Evolutionary conservation across 805 yeast species (phyloP).

Genomic region (Starmera caribaea): DNA sequence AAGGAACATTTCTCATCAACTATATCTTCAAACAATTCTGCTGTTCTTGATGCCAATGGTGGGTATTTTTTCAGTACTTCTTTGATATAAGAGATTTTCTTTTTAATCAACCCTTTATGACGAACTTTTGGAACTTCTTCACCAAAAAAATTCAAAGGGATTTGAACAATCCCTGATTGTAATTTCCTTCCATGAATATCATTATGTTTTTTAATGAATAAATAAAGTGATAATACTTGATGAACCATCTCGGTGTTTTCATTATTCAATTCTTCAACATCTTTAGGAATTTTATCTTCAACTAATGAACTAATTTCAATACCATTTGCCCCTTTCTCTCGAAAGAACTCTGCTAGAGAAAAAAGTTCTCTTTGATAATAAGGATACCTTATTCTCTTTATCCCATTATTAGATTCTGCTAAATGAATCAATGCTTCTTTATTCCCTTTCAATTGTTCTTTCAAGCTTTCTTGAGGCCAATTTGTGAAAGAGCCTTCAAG

Average conservation of each 20-base stretch:
- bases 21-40: slow-evolving; percentile 6
- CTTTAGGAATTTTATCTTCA: slow-evolving; percentile 2
- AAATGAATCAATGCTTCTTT: slow-evolving; percentile 4
- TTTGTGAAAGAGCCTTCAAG: slow-evolving; percentile 1
- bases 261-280: slow-evolving; percentile 2
- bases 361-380: too few relatives aligned
- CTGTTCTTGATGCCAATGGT: slow-evolving; percentile 12
- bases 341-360: neutral
- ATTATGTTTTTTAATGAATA: slow-evolving; percentile 5
- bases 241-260: slow-evolving; percentile 8
- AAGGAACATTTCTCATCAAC: slow-evolving; percentile 4
- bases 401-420: slow-evolving; percentile 2
- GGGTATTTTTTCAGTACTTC: slow-evolving; percentile 7
- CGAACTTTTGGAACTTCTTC: slow-evolving; percentile 12
- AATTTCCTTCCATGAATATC: slow-evolving; percentile 12
- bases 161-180: slow-evolving; percentile 6
- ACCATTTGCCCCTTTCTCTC: neutral
- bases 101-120: slow-evolving; percentile 11
- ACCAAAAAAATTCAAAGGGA: slow-evolving; percentile 14
- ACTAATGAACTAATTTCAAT: neutral
- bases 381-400: slow-evolving; percentile 1
- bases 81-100: slow-evolving; percentile 13
- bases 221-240: slow-evolving; percentile 12
- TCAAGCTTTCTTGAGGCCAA: slow-evolving; percentile 15
- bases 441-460: slow-evolving; percentile 3